Conservation (phyloP, 768 basidiomycete genomes). For the Boletus rubroflammeus region DNA sequence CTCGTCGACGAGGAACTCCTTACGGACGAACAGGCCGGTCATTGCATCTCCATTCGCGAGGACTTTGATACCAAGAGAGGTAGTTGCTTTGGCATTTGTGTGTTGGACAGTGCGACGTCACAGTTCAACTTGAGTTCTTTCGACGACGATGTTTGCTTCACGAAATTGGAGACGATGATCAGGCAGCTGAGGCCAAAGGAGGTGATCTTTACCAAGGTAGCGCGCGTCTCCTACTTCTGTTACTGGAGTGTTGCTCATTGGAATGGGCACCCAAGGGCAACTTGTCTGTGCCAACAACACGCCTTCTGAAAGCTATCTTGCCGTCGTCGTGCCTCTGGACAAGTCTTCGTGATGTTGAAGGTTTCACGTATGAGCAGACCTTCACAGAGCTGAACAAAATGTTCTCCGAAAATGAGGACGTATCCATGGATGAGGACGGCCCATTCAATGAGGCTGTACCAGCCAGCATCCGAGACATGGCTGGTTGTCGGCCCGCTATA, state of each 20-base stretch:
- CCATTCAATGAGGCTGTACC: constrained; percentile 46
- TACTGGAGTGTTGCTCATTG: neutral
- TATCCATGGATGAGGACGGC: constrained; percentile 45
- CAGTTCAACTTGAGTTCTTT: constrained; percentile 90
- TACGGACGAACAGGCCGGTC: constrained; percentile 90
- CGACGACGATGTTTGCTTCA: constrained; percentile 89
- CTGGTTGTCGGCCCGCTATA: constrained; percentile 61
- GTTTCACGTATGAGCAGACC: constrained; percentile 70
- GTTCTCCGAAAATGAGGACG: constrained; percentile 48
- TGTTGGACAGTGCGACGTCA: constrained; percentile 92
- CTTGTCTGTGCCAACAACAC: constrained; percentile 75
- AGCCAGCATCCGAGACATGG: constrained; percentile 70
- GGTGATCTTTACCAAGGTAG: constrained; percentile 83
- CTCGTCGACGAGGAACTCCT: constrained; percentile 88
- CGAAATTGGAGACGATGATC: constrained; percentile 89
- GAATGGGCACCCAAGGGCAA: constrained; percentile 56
- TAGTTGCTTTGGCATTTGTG: constrained; percentile 81
- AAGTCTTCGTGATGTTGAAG: constrained; percentile 77
- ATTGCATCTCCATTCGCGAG: constrained; percentile 88
- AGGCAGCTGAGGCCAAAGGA: constrained; percentile 90
- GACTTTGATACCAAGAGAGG: constrained; percentile 33
- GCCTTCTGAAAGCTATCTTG: constrained; percentile 76
- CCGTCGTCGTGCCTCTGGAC: constrained; percentile 88
- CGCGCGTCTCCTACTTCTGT: neutral
- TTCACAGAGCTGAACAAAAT: constrained; percentile 63